Evolutionary conservation across 176 grass and related monocot species (phyloP), one percentile per base, ranked within the genome.

Genomic region (Elaeis guineensis): DNA sequence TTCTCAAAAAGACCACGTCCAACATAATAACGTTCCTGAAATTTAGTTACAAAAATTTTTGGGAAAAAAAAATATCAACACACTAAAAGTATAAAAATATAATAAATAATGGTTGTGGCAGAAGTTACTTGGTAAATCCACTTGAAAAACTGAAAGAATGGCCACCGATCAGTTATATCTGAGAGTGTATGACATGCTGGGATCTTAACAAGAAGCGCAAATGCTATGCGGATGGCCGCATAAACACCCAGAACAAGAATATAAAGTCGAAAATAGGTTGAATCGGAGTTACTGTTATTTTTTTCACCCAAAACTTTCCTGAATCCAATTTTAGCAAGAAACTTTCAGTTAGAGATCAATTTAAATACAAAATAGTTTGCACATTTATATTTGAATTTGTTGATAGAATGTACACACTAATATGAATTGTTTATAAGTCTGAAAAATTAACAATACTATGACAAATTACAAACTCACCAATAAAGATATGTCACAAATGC

Each of bases 111-210:
- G 2, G 35, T 6, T 9, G 35, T 44, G 35, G 11, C 1, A 12
- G 21, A 21, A 71, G 17, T 61, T 80, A 91, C 92, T 70, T 97
- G 78, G 58, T 97, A 97, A 83, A 97, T 97, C 92, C 92, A 97
- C 80, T 97, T 97, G 76, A 97, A 97, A 74, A 97, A 97, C 59
- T 97, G 87, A 77, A 97, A 91, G 78, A 97, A 97, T 35, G 82
- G 73, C n/a, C 74, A 78, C 30, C 78, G 75, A 25, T 97, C 92
- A 54, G 87, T 83, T 11, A 80, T 80, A 62, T 66, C 60, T 17
- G 92, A 97, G 17, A 97, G 75, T 55, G 57, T 88, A 63, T 97
- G 92, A 67, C 86, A 90, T 61, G 92, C 92, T 72, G 92, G 92
- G 59, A 97, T 97, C 75, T 97, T 97, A 17, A 86, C 75, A 83